phyloP scores from a whole-genome alignment of 805 yeast genomes.

The Candida vaughaniae region DNA sequence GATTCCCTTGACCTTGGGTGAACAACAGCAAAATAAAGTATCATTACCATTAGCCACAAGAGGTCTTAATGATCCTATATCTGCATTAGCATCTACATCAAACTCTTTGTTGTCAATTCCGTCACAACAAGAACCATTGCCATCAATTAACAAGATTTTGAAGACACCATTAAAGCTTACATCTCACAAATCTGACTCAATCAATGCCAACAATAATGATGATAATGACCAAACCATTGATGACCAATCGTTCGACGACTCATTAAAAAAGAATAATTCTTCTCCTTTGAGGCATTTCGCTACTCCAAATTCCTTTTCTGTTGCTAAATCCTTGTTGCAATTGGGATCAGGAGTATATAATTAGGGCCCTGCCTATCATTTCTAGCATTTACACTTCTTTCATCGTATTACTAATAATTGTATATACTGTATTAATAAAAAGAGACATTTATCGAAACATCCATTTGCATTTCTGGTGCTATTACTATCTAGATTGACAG shows the following conservation, averaged over 20 bases:
- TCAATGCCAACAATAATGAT: constrained; percentile 4
- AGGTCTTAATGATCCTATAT: neutral
- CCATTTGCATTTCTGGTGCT: no score
- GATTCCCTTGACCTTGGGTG: constrained; percentile 11
- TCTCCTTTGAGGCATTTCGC: constrained; percentile 40
- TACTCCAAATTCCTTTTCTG: constrained; percentile 46
- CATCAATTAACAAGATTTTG: constrained; percentile 43
- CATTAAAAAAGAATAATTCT: constrained; percentile 20
- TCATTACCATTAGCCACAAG: constrained; percentile 4
- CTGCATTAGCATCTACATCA: constrained; percentile 6
- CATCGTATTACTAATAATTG: constrained; percentile 8
- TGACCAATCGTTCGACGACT: constrained; percentile 23
- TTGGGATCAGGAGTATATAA: constrained; percentile 27
- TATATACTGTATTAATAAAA: constrained; percentile 2
- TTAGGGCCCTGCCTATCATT: constrained; percentile 1
- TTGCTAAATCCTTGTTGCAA: constrained; percentile 45
- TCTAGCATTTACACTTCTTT: constrained; percentile 5
- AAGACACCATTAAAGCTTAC: constrained; percentile 40
- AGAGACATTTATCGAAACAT: neutral
- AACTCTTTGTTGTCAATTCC: neutral
- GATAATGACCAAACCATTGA: constrained; percentile 17
- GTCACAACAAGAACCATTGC: constrained; percentile 18
- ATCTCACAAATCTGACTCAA: constrained; percentile 2
- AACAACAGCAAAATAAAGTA: constrained; percentile 1
- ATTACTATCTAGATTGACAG: no score